Base-by-base conservation (phyloP, 768 basidiomycete species). In the Tricholoma furcatifolium region DNA sequence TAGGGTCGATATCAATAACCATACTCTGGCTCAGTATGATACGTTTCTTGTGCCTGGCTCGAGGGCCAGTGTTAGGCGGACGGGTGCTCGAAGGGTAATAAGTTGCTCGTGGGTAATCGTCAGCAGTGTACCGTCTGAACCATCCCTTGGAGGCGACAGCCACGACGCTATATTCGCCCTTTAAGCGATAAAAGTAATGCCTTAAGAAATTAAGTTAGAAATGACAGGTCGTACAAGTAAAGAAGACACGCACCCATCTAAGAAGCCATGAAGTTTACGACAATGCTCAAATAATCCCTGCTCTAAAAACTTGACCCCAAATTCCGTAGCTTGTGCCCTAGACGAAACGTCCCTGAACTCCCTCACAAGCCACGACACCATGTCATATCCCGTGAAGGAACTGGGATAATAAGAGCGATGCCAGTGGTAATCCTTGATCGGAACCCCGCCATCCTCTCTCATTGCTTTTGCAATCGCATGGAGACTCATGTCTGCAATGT, bases 341-440 rank as follows among this genome's bases (percentile, higher is more conserved):
- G 87, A 89, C 1, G 88, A 85, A 6, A 97, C 83, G 64, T 98
- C 95, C 27, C 85, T 81, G 63, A 94, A 98, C 67, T 94, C 90
- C 30, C 90, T 81, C n/a, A 91, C 82, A 17, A 97, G 73, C 95
- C 95, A 98, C 1, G 87, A 87, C 20, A 94, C 89, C 59, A 98
- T 84, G 38, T 93, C 91, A 57, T 83, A 85, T 1, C 95, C 95
- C 9, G 85, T 91, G 66, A 98, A 98, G 4, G 88, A 85, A 57
- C 93, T 87, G 3, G 82, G 79, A 62, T 93, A 91, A 34, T 77
- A 79, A 15, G 68, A 73, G 11, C 78, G 75, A 65, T 94, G 90
- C 93, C 93, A 98, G 49, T 83, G 84, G 58, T 91, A 80, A 54
- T 90, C 81, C 61, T 91, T 88, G 70, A 96, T 91, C 6, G 84